Base-by-base conservation (phyloP, 2,329 filamentous ascomycete species). In the Exophiala oligosperma region DNA sequence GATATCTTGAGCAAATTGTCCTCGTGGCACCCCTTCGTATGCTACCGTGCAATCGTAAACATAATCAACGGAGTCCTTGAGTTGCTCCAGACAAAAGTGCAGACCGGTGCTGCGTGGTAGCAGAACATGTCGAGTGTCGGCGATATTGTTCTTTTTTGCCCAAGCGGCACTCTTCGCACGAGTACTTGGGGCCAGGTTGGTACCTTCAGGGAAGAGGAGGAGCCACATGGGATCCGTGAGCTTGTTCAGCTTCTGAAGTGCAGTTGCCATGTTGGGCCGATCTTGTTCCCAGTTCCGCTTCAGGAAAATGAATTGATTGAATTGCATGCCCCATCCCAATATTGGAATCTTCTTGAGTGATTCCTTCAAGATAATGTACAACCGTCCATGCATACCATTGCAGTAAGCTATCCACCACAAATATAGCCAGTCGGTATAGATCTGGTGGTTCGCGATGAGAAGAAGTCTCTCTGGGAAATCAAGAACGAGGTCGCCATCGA, bases 371-470 rank as follows among this genome's bases (percentile, higher is more conserved):
- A 96, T 93, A 71, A 96, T 96, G 77, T 91, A 95, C 68, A 96
- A 81, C 70, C 91, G 88, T 9, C 92, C 91, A 68, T 94, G 89
- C 84, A 91, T 91, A 53, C 83, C 81, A 57, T 89, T 89, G 26
- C 89, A 91, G 68, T 96, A 96, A n/a, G 87, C 90, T 26, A 91
- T 87, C 91, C 91, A 96, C 91, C 91, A 96, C 6, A 96, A 82
- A 71, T 96, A 96, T 7, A 95, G 75, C 91, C 91, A 96, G 74
- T 96, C 91, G 7, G 91, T 93, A 71, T 96, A 95, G 52, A 95
- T 86, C 76, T 94, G 90, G 70, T 96, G 91, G 70, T 96, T 96
- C 26, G 91, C 91, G 72, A 95, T 90, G 75, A 96, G 77, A 26
- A 96, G 82, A 69, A 95, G 77, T 49, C 91, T 84, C 69, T 94